phyloP scores from a whole-genome alignment of 768 basidiomycete species.

The Saitozyma sp. region DNA sequence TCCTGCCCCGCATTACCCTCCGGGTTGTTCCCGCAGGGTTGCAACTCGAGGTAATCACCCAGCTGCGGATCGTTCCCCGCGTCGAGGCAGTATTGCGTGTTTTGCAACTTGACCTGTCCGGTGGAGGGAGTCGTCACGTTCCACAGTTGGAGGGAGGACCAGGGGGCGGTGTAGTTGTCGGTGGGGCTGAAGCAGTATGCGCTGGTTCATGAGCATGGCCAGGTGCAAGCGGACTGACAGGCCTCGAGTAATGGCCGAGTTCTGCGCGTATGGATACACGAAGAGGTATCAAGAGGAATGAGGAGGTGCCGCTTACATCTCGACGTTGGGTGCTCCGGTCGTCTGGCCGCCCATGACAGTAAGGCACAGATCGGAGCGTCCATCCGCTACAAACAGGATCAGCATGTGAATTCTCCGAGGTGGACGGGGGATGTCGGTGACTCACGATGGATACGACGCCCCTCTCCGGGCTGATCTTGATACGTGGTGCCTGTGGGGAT shows the following conservation, averaged over 20 bases:
- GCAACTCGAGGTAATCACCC: neutral
- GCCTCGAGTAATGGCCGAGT: neutral
- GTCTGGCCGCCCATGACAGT: slow-evolving; percentile 9
- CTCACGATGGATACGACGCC: slow-evolving; percentile 5
- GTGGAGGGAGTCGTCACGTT: neutral
- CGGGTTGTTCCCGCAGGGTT: neutral
- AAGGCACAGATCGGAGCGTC: slow-evolving; percentile 9
- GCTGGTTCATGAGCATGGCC: neutral
- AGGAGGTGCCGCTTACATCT: slow-evolving; percentile 3
- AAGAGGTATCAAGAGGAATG: too few species aligned
- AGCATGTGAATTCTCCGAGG: neutral
- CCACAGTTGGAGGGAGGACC: slow-evolving; percentile 3
- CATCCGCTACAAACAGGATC: slow-evolving; percentile 1
- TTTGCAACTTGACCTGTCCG: slow-evolving; percentile 1
- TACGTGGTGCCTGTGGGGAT: neutral
- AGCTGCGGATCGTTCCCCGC: neutral
- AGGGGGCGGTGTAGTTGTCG: neutral
- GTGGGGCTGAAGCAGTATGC: neutral
- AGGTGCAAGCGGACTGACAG: neutral
- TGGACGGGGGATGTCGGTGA: neutral
- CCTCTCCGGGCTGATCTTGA: neutral
- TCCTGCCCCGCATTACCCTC: neutral
- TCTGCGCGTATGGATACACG: too few species aligned
- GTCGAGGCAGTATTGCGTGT: slow-evolving; percentile 1
- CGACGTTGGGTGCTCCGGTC: slow-evolving; percentile 1